These are phyloP conservation scores for Colletotrichum shisoi DNA, from an alignment of 2,329 filamentous ascomycete species.

Conservation along the genomic window DNA sequence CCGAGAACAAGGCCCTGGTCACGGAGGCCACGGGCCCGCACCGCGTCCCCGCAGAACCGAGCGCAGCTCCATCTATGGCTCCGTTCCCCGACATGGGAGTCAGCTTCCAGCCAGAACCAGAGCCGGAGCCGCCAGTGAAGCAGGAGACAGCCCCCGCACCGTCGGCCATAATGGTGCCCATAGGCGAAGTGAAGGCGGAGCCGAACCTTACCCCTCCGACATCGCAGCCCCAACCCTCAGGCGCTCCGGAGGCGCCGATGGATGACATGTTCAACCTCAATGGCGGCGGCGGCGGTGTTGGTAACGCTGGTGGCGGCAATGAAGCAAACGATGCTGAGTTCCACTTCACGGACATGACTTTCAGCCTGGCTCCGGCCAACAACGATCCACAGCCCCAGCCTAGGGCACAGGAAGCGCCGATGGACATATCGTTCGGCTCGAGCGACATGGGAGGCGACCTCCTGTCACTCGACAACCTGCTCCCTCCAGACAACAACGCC, in stretches of 20 bases:
- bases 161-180: conserved; percentile 42
- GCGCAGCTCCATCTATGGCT: conserved; percentile 55
- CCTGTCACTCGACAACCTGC: conserved; percentile 45
- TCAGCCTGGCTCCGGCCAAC: conserved; percentile 58
- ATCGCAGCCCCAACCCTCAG: conserved; percentile 38
- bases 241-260: conserved; percentile 40
- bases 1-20: conserved; percentile 15
- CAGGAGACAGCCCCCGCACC: conserved; percentile 36
- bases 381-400: conserved; percentile 45
- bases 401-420: conserved; percentile 50
- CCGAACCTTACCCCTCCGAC: conserved; percentile 39
- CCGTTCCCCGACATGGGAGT: conserved; percentile 66
- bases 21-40: conserved; percentile 29
- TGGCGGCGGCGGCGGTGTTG: conserved; percentile 28
- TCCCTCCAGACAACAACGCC: conserved; percentile 42
- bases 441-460: conserved; percentile 47
- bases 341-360: conserved; percentile 66
- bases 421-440: conserved; percentile 57
- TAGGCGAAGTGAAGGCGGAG: conserved; percentile 46
- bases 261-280: conserved; percentile 33
- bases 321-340: conserved; percentile 49
- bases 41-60: conserved; percentile 33
- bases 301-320: conserved; percentile 26
- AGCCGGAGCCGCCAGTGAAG: conserved; percentile 33
- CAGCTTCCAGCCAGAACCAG: conserved; percentile 48